Evolutionary conservation across 345 rosid genomes (phyloP).

Genomic region (Microcos paniculata): DNA sequence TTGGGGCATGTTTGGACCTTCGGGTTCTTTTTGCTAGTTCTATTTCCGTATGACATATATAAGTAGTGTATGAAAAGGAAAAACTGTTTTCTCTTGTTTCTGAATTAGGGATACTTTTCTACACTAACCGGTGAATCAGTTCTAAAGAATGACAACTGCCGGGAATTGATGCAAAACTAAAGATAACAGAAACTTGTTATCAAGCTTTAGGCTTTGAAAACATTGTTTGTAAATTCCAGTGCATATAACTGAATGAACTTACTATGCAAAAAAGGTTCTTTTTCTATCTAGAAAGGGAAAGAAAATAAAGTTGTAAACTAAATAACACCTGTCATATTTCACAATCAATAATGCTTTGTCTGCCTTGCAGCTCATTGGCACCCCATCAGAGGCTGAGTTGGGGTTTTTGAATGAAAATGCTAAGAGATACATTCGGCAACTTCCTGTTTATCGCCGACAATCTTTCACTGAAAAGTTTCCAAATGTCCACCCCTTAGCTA

Average conservation of each 20-base stretch:
- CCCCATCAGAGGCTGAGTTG: constrained; percentile 82
- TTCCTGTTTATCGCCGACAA: constrained; percentile 56
- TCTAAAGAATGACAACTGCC: too few relatives aligned
- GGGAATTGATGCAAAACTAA: too few relatives aligned
- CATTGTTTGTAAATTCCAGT: too few relatives aligned
- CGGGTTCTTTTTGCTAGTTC: not conserved
- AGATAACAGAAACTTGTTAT: too few relatives aligned
- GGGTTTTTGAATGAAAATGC: constrained; percentile 75
- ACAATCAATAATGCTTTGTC: constrained; percentile 3
- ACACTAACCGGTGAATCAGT: too few relatives aligned
- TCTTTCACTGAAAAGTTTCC: constrained; percentile 79
- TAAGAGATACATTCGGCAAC: constrained; percentile 67
- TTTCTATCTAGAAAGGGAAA: too few relatives aligned
- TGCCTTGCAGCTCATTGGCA: constrained; percentile 71
- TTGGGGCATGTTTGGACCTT: not conserved
- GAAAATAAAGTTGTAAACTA: not conserved
- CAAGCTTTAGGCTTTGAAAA: too few relatives aligned
- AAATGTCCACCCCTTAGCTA: constrained; percentile 58
- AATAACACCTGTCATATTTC: not conserved
- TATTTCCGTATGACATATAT: too few relatives aligned
- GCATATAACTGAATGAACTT: too few relatives aligned
- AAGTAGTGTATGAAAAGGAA: not conserved
- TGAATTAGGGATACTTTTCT: too few relatives aligned
- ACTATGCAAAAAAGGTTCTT: too few relatives aligned
- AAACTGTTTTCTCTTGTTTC: too few relatives aligned